phyloP scores from a whole-genome alignment of 140 eudicot genomes.

The Senecio squalidus region DNA sequence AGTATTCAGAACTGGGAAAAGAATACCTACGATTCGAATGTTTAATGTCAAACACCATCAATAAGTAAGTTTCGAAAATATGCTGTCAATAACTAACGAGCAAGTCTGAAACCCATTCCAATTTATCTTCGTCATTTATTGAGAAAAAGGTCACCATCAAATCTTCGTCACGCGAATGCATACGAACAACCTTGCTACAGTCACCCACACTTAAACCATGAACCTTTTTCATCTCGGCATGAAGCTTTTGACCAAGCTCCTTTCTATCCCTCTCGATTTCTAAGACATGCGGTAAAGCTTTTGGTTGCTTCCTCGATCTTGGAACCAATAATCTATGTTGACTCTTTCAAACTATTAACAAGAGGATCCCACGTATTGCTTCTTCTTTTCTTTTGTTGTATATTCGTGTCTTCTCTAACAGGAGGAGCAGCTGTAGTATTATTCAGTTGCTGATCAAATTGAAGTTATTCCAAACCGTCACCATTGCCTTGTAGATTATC shows the following conservation, averaged over 20 bases:
- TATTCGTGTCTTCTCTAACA: background rate
- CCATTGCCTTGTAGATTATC: background rate
- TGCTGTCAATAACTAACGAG: background rate
- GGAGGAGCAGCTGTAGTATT: background rate
- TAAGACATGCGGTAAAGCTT: background rate
- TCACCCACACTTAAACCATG: background rate
- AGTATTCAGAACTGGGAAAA: no score
- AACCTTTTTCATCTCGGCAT: background rate
- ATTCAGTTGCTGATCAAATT: background rate
- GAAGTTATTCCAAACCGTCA: background rate
- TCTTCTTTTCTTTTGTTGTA: background rate
- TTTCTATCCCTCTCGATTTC: background rate
- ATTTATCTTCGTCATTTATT: background rate
- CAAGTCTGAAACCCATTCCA: background rate
- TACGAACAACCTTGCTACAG: background rate
- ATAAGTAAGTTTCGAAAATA: no score
- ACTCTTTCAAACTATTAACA: background rate
- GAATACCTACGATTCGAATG: no score
- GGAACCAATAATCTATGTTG: background rate
- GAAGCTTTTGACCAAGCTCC: background rate
- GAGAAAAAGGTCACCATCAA: background rate
- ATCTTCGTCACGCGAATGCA: background rate
- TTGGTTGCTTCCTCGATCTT: background rate
- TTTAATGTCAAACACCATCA: no score
- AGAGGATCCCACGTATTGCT: background rate